A percentile compares a stretch with the other conserved stretches of the same genome.
Evolutionary conservation across 164 flowering plant genomes (phyloP).

Genomic region (Stephania yunnanensis): DNA sequence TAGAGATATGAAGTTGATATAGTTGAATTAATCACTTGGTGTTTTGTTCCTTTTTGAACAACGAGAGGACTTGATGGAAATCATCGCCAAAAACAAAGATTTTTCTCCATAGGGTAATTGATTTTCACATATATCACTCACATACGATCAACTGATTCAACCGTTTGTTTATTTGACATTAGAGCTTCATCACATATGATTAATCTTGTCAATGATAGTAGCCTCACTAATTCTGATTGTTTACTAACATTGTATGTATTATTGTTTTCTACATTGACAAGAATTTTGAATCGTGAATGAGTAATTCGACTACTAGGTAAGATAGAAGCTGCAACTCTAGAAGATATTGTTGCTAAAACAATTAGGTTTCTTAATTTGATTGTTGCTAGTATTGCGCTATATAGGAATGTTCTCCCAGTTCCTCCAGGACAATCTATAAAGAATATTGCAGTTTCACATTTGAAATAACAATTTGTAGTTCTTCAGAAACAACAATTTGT

Average conservation of each 20-base stretch:
- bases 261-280: background rate
- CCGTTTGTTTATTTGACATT: background rate
- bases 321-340: background rate
- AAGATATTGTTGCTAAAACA: background rate
- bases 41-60: background rate
- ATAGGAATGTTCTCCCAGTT: too few relatives aligned
- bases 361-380: background rate
- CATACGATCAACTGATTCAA: slow-evolving; percentile 10
- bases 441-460: too few relatives aligned
- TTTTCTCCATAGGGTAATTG: slow-evolving; percentile 8
- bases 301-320: background rate
- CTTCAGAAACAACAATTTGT: too few relatives aligned
- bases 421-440: too few relatives aligned
- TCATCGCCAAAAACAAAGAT: slow-evolving; percentile 12
- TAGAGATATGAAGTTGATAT: background rate
- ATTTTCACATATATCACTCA: background rate
- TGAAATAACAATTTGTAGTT: too few relatives aligned
- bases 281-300: slow-evolving; percentile 3
- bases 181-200: slow-evolving; percentile 18
- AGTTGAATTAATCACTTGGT: background rate
- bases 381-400: background rate
- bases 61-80: slow-evolving; percentile 9
- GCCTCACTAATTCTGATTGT: background rate
- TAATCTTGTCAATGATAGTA: background rate
- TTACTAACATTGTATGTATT: background rate